These are phyloP conservation scores for Raffaelea ambrosiae DNA, from an alignment of 2,329 filamentous ascomycete species.

Conservation along the genomic window DNA sequence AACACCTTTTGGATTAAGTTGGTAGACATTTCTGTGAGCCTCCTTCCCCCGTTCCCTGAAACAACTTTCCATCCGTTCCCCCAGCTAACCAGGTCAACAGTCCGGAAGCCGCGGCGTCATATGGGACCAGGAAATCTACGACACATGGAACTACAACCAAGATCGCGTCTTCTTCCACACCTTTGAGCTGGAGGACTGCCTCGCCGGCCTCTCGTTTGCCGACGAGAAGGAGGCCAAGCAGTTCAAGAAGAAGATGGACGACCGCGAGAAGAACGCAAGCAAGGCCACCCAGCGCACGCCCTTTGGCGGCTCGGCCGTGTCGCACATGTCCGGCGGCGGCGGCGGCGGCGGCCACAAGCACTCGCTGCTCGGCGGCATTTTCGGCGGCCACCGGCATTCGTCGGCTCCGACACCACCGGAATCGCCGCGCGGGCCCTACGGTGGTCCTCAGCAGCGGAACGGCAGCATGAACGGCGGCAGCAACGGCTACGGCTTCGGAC, in stretches of 20 bases:
- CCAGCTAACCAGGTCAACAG: slow-evolving; percentile 34
- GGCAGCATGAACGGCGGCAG: background rate
- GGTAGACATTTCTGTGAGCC: slow-evolving; percentile 83
- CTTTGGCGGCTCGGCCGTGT: slow-evolving; percentile 45
- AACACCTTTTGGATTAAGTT: slow-evolving; percentile 97
- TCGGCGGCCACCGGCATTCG: slow-evolving; percentile 43
- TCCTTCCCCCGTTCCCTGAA: slow-evolving; percentile 3
- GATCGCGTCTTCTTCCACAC: slow-evolving; percentile 97
- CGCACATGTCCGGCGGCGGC: slow-evolving; percentile 26
- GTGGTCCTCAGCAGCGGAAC: slow-evolving; percentile 3
- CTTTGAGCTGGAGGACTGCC: slow-evolving; percentile 88
- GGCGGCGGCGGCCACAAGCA: slow-evolving; percentile 31
- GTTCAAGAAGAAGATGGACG: slow-evolving; percentile 96
- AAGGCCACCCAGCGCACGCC: slow-evolving; percentile 75
- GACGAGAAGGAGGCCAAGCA: slow-evolving; percentile 97
- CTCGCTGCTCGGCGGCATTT: slow-evolving; percentile 51
- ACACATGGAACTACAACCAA: slow-evolving; percentile 90
- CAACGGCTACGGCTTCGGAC: slow-evolving; percentile 8
- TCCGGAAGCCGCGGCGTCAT: slow-evolving; percentile 75
- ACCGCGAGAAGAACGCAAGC: slow-evolving; percentile 89
- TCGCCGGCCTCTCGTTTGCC: slow-evolving; percentile 83
- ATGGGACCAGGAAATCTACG: slow-evolving; percentile 97
- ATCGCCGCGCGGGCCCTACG: slow-evolving; percentile 33
- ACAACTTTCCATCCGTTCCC: background rate
- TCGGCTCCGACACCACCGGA: slow-evolving; percentile 51